Conservation (phyloP, 2,329 filamentous ascomycete species). For the Epichloe aotearoae region DNA sequence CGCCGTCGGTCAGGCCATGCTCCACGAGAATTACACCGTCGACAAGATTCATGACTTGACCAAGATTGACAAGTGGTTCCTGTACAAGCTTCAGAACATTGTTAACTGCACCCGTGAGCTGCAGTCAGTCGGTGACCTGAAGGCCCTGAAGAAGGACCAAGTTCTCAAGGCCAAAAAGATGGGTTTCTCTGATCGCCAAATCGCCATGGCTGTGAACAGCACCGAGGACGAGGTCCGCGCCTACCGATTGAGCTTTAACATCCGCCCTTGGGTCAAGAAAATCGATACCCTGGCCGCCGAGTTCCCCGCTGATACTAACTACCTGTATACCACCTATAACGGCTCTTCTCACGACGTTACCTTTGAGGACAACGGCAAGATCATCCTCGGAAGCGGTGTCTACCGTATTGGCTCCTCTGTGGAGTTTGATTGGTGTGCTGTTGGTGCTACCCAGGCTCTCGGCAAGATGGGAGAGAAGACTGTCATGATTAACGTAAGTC, state of each 20-base stretch:
- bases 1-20: conserved; percentile 93
- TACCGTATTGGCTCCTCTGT: conserved; percentile 97
- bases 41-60: conserved; percentile 85
- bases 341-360: conserved; percentile 84
- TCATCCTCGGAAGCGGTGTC: conserved; percentile 87
- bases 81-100: conserved; percentile 96
- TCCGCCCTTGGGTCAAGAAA: conserved; percentile 93
- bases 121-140: conserved; percentile 68
- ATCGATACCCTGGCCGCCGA: conserved; percentile 96
- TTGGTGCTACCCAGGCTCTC: conserved; percentile 75
- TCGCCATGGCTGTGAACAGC: conserved; percentile 70
- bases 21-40: conserved; percentile 90
- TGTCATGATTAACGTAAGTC: conserved; percentile 77
- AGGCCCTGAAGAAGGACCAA: conserved; percentile 76
- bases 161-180: conserved; percentile 90
- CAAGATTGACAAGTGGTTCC: conserved; percentile 99
- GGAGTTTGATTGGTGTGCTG: conserved; percentile 97
- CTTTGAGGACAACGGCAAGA: conserved; percentile 81
- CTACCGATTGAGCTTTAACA: conserved; percentile 70
- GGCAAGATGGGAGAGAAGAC: conserved; percentile 89
- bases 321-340: conserved; percentile 96
- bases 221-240: conserved; percentile 85
- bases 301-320: conserved; percentile 91
- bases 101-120: conserved; percentile 82
- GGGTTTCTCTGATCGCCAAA: conserved; percentile 95